Conservation (phyloP, 192 early-diverging fungal species). For the Podila horticola region DNA sequence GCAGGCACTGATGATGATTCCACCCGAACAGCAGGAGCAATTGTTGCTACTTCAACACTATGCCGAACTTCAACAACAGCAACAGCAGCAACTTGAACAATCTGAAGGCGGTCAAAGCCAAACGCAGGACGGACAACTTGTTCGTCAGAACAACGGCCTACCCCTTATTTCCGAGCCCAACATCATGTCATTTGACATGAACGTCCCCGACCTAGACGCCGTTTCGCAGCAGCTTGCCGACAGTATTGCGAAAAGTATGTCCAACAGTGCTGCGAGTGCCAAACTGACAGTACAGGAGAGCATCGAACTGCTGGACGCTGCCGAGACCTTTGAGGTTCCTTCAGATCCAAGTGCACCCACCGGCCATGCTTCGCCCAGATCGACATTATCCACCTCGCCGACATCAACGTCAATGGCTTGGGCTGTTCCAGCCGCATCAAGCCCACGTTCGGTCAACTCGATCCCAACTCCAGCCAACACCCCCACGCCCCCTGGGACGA, state of each 20-base stretch:
- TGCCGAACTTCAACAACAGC: slow-evolving; percentile 34
- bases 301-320: neutral
- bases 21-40: slow-evolving; percentile 49
- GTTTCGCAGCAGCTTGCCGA: slow-evolving; percentile 36
- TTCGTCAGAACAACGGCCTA: neutral
- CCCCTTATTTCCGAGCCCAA: neutral
- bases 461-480: slow-evolving; percentile 41
- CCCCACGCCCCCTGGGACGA: slow-evolving; percentile 12
- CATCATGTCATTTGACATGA: slow-evolving; percentile 27
- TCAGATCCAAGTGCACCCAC: neutral
- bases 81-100: slow-evolving; percentile 21
- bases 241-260: slow-evolving; percentile 41
- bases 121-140: neutral
- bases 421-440: slow-evolving; percentile 6
- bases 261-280: slow-evolving; percentile 5
- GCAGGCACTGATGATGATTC: slow-evolving; percentile 48
- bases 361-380: neutral
- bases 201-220: slow-evolving; percentile 37
- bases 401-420: slow-evolving; percentile 11
- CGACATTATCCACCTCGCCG: slow-evolving; percentile 13
- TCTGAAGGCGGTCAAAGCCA: too few relatives aligned
- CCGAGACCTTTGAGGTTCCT: neutral
- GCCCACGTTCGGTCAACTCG: slow-evolving; percentile 6
- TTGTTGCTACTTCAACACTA: slow-evolving; percentile 42
- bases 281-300: neutral